Base-by-base conservation (phyloP, 495 filamentous ascomycete species). In the Penicillium cataractarum region DNA sequence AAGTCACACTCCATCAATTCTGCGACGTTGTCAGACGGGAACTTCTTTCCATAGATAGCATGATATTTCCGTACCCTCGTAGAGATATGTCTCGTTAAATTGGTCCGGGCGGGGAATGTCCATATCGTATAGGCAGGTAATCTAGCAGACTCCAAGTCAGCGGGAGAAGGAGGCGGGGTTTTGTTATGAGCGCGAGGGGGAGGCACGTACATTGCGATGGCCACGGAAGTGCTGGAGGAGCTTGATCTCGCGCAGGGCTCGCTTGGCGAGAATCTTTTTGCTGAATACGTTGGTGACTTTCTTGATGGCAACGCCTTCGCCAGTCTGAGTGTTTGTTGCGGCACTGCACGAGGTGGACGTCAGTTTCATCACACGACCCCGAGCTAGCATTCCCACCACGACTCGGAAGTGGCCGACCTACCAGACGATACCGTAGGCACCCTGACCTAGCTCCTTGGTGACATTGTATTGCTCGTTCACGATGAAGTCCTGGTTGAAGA, bases 281-380 rank as follows among this genome's bases (percentile, higher is more conserved):
- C 93, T 97, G 83, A 99, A 98, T 62, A 99, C 96, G 90, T 99
- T 99, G 78, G 95, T 99, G 71, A 99, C 92, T 76, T 99, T 99
- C 82, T 99, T 99, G 80, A 99, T 92, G 61, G 95, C 95, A 57
- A 99, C 93, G n/a, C 95, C 95, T 73, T 99, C 95, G 69, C 88
- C 88, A 15, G 92, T 97, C 74, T 90, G 86, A 69, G 85, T 87
- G 81, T 99, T 97, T 57, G 92, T 92, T 27, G 95, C 96, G 55
- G 96, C 96, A 77, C 93, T 95, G 74, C 60, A 51, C 48, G 56
- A 46, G n/a, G 56, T 53, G 58, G 55, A 57, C 49, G 24, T 32
- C 24, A 10, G 26, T 31, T 32, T 29, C 29, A 32, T 52, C 49
- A 29, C 42, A 24, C 19, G 21, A 21, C 6, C 19, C 42, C 24